A percentile compares a stretch with the other conserved stretches of the same genome.
These are phyloP conservation scores for Colletotrichum sp. DNA, from an alignment of 2,329 filamentous ascomycete genomes.

Conservation along the genomic window DNA sequence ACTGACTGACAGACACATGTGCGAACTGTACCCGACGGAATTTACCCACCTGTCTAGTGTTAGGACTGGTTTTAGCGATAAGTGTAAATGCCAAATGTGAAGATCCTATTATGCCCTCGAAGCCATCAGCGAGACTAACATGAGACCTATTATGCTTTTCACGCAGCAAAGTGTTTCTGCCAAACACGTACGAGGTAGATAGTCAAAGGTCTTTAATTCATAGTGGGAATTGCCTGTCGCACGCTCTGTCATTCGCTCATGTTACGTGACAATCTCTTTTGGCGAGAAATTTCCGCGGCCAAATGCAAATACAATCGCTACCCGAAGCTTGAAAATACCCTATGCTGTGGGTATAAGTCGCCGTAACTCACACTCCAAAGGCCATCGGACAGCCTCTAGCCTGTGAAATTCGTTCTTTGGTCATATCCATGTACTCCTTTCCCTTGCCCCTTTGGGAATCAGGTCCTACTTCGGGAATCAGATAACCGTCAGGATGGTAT, in stretches of 20 bases:
- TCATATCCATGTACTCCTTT: constrained; percentile 14
- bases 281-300: accelerated
- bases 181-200: not conserved
- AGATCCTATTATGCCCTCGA: not conserved
- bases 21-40: not conserved
- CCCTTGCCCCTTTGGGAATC: constrained; percentile 24
- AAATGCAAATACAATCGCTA: not conserved
- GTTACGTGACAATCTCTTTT: not conserved
- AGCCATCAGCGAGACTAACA: too few relatives aligned
- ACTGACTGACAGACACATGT: not conserved
- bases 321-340: not conserved
- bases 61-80: accelerated
- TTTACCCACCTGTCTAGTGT: accelerated
- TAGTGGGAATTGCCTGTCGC: accelerated
- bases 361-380: not conserved
- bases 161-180: not conserved
- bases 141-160: not conserved
- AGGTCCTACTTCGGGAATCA: constrained; percentile 31
- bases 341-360: not conserved
- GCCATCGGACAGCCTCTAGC: constrained; percentile 8
- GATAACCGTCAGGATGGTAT: constrained; percentile 52
- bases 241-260: not conserved
- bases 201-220: not conserved
- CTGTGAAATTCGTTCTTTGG: not conserved
- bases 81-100: not conserved